These are phyloP conservation scores for Asclepias syriaca DNA, from an alignment of 257 asterid genomes.

Conservation along the genomic window DNA sequence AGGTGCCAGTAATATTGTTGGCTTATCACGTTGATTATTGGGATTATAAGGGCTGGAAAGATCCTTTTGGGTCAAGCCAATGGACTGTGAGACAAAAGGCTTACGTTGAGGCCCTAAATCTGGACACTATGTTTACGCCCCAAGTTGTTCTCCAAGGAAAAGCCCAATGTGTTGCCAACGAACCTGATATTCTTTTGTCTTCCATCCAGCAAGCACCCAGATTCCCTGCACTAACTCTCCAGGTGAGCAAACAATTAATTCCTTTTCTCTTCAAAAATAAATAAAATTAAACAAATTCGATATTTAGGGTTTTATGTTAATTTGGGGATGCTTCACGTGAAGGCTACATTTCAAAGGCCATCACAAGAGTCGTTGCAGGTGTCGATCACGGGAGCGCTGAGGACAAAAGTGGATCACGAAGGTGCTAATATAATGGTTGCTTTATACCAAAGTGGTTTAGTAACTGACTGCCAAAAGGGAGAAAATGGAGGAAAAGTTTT, in stretches of 20 bases:
- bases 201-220: conserved; percentile 54
- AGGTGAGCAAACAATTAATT: conserved; percentile 33
- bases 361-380: conserved; percentile 52
- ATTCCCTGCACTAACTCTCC: conserved; percentile 59
- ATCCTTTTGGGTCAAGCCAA: conserved; percentile 66
- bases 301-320: not conserved
- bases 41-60: conserved; percentile 96
- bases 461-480: conserved; percentile 56
- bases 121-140: conserved; percentile 77
- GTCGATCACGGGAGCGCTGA: conserved; percentile 49
- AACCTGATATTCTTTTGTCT: conserved; percentile 46
- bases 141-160: conserved; percentile 72
- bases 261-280: not conserved
- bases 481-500: conserved; percentile 60
- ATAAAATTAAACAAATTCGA: no score
- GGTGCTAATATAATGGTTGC: conserved; percentile 65
- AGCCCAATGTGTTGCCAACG: conserved; percentile 57
- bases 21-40: conserved; percentile 84
- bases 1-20: conserved; percentile 58
- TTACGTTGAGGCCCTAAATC: conserved; percentile 60
- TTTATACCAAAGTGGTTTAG: conserved; percentile 56
- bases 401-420: conserved; percentile 44
- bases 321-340: not conserved
- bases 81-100: conserved; percentile 95
- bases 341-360: conserved; percentile 67